Base-by-base conservation (phyloP, 2,329 filamentous ascomycete genomes). In the Boeremia exigua region DNA sequence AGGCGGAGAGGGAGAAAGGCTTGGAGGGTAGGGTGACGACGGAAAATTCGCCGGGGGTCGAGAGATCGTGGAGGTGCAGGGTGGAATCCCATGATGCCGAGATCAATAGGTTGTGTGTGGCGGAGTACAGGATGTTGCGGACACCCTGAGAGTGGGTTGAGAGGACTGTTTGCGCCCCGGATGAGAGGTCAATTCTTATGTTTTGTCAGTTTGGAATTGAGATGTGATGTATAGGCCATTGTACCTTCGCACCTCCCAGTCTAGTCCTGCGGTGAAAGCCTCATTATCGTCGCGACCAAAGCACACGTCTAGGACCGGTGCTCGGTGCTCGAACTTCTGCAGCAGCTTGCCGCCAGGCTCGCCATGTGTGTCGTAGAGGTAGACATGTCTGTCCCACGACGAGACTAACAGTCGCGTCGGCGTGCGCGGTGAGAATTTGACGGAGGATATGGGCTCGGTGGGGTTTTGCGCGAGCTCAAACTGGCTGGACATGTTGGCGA, bases 81-180 rank as follows among this genome's bases (percentile, higher is more conserved):
- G 91, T 96, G 59, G 85, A 87, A 76, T 99, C 94, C 95, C 95
- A 99, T 6, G 93, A 96, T 48, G 91, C 90, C 51, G 92, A 96
- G 63, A 98, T 82, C 54, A 99, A 84, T 60, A 97, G 81, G 44
- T 84, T 86, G 73, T 93, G 87, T 60, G 89, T 82, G 58, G 82
- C 81, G 76, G 88, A 92, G 80, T 92, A 98, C 58, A 91, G 88
- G 50, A 99, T 87, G 61, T 87, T 89, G 71, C 92, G 91, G 51
- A 93, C 95, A 49, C 91, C 88, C 6, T 88, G 86, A 39, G 83
- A 78, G 78, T 99, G 95, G 56, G 87, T 88, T 78, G 90, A 91
- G 43, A 99, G 75, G 8, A 90, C 83, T 0, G 84, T 89, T 74
- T 92, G 88, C 48, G 88, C 84, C 50, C 88, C 89, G 25, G 85